Evolutionary conservation across 495 filamentous ascomycete species (phyloP), one percentile per base, ranked within the genome.

Genomic region (Penicillium roqueforti): DNA sequence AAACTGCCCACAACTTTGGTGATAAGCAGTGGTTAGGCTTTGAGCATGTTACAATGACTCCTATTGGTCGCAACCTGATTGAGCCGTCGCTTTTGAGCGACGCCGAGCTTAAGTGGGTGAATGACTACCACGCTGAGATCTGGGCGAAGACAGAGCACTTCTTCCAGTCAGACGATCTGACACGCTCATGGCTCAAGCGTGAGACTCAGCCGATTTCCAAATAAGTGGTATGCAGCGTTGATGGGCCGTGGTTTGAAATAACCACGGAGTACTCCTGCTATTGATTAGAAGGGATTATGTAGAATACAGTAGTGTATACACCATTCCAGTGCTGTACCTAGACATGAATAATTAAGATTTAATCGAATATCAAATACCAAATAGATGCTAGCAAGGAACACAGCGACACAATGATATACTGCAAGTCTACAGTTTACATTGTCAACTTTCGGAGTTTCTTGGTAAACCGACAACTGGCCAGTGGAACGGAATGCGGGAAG

Each of bases 31-130:
- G 88, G 72, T 71, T 96, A 18, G 91, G 92, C 13, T 97, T 99
- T 59, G 91, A 99, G 75, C 90, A 95, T 66, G 91, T 96, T 55
- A 99, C 95, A 1, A 92, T 97, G 90, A 88, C 89, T 18, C 95
- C 95, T 1, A 88, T 95, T 68, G 96, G 93, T 69, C 79, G 84
- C 56, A 97, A 92, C 51, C 73, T 99, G 56, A 92, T 96, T 51
- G 89, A 97, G 65, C 74, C 76, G 37, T 79, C 61, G 6, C 76
- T 95, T 43, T 63, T 99, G 58, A 90, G 84, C 19, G 76, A 76
- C n/a, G 76, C 67, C 28, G 95, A 99, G 77, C 86, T 85, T 69
- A 73, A 79, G 53, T 99, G 91, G 89, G 69, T 99, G 50, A 93
- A 97, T 63, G 77, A 82, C 45, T 96, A 95, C 69, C 90, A 95